Base-by-base conservation (phyloP, 352 stramenopile genomes). In the Nothophytophthora sp. region DNA sequence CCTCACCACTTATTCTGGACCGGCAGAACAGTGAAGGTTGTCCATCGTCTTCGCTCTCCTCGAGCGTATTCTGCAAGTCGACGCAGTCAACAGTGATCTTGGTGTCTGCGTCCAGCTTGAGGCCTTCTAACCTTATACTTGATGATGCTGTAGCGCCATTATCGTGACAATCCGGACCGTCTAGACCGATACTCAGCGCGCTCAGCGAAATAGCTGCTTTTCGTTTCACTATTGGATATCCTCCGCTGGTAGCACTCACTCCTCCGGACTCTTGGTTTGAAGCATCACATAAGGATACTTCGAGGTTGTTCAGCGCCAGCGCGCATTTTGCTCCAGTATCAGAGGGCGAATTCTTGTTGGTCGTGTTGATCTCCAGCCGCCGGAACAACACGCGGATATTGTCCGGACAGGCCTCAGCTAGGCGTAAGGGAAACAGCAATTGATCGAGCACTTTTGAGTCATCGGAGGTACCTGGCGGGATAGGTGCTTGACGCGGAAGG, bases 41-140 rank as follows among this genome's bases (percentile, higher is more conserved):
- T 13, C 39, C 19, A 6, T 25, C 39, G 6, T n/a, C n/a, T 23
- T 32, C 19, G 24, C 33, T 38, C 12, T 47, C 28, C 16, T 55
- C 63, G 15, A 42, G 37, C 9, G 48, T n/a, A 9, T 47, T 30
- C 10, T 54, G 30, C 0, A 11, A 34, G 1, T 6, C 39, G 24
- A 13, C 7, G 30, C 6, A 13, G 18, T 29, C 18, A 34, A 40
- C 38, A 36, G 23, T 53, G 20, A 65, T n/a, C 5, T 39, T 47
- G 19, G 47, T 23, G 12, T 65, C 42, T n/a, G n/a, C n/a, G n/a
- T n/a, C n/a, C n/a, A n/a, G n/a, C n/a, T n/a, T n/a, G n/a, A n/a
- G n/a, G 24, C 36, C 42, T 22, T 65, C 25, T 9, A 69, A 29
- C 36, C 54, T 69, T 9, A 65, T n/a, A n/a, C n/a, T n/a, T n/a